Evolutionary conservation across 495 filamentous ascomycete genomes (phyloP).

Genomic region (Xylaria grammica): DNA sequence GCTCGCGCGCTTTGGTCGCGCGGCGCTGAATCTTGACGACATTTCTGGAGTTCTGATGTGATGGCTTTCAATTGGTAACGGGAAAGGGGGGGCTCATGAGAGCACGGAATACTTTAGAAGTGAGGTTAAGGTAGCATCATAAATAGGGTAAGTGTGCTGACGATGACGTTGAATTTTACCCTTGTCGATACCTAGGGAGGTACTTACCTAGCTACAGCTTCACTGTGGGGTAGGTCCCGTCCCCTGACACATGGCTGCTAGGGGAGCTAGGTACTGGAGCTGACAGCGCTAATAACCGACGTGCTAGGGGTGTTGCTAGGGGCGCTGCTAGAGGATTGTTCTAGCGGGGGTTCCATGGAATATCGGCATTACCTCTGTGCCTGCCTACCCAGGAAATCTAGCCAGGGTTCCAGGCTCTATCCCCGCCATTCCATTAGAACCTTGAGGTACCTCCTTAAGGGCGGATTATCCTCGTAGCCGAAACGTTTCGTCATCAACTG

Average conservation of each 20-base stretch:
- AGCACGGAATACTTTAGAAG: background rate
- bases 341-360: constrained; percentile 9
- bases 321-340: background rate
- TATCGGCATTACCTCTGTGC: background rate
- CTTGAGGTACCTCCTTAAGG: background rate
- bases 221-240: constrained; percentile 30
- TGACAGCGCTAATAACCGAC: constrained; percentile 1
- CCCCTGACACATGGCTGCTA: constrained; percentile 5
- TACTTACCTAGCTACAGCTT: constrained; percentile 26
- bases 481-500: constrained; percentile 37
- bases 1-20: constrained; percentile 79
- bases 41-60: constrained; percentile 44
- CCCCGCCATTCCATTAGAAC: too few relatives aligned
- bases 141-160: background rate
- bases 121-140: constrained; percentile 20
- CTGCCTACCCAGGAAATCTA: background rate
- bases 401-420: background rate
- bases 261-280: constrained; percentile 1
- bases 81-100: background rate
- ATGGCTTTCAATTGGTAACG: background rate
- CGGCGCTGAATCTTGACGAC: constrained; percentile 66
- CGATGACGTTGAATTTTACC: constrained; percentile 38
- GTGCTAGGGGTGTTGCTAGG: constrained; percentile 4
- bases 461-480: constrained; percentile 31
- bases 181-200: constrained; percentile 15